phyloP scores from a whole-genome alignment of 2,329 filamentous ascomycete genomes.

The Colletotrichum endophyticum region DNA sequence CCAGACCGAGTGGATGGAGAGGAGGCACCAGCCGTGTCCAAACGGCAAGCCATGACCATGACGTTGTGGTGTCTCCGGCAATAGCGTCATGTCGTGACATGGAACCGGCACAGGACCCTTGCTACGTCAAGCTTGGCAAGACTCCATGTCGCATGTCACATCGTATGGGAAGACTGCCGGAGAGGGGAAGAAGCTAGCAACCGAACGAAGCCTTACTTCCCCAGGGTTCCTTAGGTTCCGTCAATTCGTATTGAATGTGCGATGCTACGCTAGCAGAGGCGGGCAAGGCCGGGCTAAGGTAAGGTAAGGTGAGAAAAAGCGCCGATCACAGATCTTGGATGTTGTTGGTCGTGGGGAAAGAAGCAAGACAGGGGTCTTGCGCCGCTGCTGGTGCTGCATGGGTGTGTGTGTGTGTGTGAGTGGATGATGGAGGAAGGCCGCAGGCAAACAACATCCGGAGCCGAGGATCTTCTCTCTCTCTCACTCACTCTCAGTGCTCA shows the following conservation, averaged over 20 bases:
- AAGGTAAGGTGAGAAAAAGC: not conserved
- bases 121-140: not conserved
- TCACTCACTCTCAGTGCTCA: not conserved
- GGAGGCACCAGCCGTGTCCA: not conserved
- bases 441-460: not conserved
- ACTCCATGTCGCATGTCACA: slow-evolving; percentile 11
- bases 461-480: not conserved
- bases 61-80: slow-evolving; percentile 63
- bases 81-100: slow-evolving; percentile 45
- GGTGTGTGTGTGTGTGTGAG: not conserved
- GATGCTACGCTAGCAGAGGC: not conserved
- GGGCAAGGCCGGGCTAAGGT: not conserved
- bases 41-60: slow-evolving; percentile 52
- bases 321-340: slow-evolving; percentile 15
- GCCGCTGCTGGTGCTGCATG: not conserved
- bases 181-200: not conserved
- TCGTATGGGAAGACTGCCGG: slow-evolving; percentile 12
- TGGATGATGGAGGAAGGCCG: not conserved
- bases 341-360: slow-evolving; percentile 6
- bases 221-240: not conserved
- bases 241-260: slow-evolving; percentile 13
- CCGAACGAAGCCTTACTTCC: not conserved
- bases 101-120: not conserved
- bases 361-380: not conserved
- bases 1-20: slow-evolving; percentile 1